Evolutionary conservation across 2,329 filamentous ascomycete genomes (phyloP).

Genomic region (Alternaria novae-zelandiae): DNA sequence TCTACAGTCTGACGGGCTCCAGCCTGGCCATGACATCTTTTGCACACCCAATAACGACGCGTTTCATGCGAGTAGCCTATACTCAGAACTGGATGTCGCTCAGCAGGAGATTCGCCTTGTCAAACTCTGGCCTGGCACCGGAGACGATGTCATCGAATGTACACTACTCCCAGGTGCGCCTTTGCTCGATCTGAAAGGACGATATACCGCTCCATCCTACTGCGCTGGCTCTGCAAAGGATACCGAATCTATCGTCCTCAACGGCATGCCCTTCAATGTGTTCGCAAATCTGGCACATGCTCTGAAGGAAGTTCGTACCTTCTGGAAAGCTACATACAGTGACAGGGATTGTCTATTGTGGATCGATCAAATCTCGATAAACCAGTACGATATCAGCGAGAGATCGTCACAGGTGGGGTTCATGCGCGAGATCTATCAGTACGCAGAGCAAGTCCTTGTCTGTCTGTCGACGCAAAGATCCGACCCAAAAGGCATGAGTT

Average conservation of each 20-base stretch:
- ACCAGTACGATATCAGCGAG: background rate
- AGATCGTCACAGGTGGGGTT: background rate
- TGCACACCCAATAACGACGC: background rate
- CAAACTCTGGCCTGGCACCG: background rate
- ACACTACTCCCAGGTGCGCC: background rate
- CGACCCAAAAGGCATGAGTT: fast-evolving
- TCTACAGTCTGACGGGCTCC: background rate
- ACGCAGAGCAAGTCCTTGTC: background rate
- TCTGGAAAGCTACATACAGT: background rate
- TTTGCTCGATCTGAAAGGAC: background rate
- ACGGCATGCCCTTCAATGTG: background rate
- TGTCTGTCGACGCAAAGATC: background rate
- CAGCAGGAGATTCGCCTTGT: background rate
- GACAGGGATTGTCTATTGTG: background rate
- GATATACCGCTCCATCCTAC: background rate
- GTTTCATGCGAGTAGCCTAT: background rate
- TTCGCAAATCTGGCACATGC: background rate
- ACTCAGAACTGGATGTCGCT: background rate
- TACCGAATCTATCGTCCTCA: background rate
- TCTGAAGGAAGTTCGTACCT: background rate
- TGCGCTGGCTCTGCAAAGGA: background rate
- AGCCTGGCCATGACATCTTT: background rate
- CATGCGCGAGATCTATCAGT: background rate
- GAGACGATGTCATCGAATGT: background rate
- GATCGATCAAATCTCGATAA: background rate